phyloP scores from a whole-genome alignment of 1,139 yeast species.

The Blastobotrys apis region DNA sequence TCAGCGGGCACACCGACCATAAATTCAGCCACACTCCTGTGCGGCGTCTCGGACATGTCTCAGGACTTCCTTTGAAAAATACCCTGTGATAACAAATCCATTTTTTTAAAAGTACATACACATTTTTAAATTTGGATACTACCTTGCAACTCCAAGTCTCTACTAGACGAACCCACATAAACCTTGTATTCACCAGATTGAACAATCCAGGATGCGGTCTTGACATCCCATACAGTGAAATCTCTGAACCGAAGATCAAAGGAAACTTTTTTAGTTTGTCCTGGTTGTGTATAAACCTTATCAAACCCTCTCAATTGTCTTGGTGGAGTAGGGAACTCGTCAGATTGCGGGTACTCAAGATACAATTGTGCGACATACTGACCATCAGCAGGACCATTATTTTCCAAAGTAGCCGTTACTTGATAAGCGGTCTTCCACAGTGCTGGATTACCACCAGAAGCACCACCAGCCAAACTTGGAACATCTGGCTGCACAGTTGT shows the following conservation, averaged over 20 bases:
- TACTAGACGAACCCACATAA: slow-evolving; percentile 51
- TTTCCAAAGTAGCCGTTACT: slow-evolving; percentile 47
- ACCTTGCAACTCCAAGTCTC: slow-evolving; percentile 43
- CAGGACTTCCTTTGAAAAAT: no score
- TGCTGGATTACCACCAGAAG: slow-evolving; percentile 49
- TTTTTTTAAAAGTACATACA: no score
- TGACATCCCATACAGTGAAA: slow-evolving; percentile 56
- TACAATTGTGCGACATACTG: slow-evolving; percentile 55
- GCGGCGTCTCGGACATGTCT: no score
- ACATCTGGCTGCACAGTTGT: slow-evolving; percentile 35
- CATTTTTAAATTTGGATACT: slow-evolving; percentile 3
- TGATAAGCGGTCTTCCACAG: slow-evolving; percentile 45
- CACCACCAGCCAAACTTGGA: slow-evolving; percentile 55
- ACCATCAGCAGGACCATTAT: slow-evolving; percentile 50
- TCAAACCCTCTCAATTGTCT: slow-evolving; percentile 57
- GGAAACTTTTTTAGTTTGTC: slow-evolving; percentile 29
- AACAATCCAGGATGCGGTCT: slow-evolving; percentile 56
- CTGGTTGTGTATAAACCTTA: slow-evolving; percentile 48
- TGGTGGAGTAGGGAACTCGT: slow-evolving; percentile 45
- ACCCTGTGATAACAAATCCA: no score
- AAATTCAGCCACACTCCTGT: no score
- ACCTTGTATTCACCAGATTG: slow-evolving; percentile 55
- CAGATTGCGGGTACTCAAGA: slow-evolving; percentile 48
- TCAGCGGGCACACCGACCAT: no score
- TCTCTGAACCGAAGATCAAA: slow-evolving; percentile 54